Base-by-base conservation (phyloP, 345 rosid genomes). In the Dipteronia sinensis region DNA sequence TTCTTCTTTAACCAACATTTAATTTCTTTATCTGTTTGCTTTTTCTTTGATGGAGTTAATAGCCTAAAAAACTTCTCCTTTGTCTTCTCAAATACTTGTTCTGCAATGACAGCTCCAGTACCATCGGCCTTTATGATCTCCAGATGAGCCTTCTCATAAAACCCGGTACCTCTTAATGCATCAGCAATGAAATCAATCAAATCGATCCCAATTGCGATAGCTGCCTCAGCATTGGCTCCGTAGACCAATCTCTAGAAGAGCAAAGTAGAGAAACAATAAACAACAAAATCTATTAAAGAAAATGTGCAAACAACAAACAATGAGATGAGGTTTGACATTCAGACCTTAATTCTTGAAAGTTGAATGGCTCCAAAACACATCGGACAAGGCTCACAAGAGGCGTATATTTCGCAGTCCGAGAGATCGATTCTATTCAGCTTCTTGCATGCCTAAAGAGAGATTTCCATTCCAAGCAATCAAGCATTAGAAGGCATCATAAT, bases 311-410 rank as follows among this genome's bases (percentile, higher is more conserved):
- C 16, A 20, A 40, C 15, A 5, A 17, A 10, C 20, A 47, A 64
- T 61, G 12, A 67, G 53, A 71, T 17, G 61, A 63, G 19, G 31
- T 31, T 9, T 0, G 61, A 56, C 51, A 59, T n/a, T 9, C 29
- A 49, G 15, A 91, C 97, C 97, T 91, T 89, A 63, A 88, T 78
- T 83, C 90, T 86, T 2, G 95, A 91, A 59, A 91, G 90, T 83
- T 86, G 93, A 78, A 91, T 93, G 77, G 95, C 95, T 34, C 97
- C 92, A 10, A 92, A 92, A 70, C 97, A 93, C 97, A 93, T 93
- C 1, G 97, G 94, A 53, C 97, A 91, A 0, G 95, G 93, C 82
- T 89, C 97, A 46, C 94, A 89, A 40, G 97, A 93, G 23, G 92
- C 89, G 25, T 89, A 93, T 3, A 91, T 92, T 83, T 92, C 97